phyloP scores from a whole-genome alignment of 768 basidiomycete species.

The Pleurotus sapidus region DNA sequence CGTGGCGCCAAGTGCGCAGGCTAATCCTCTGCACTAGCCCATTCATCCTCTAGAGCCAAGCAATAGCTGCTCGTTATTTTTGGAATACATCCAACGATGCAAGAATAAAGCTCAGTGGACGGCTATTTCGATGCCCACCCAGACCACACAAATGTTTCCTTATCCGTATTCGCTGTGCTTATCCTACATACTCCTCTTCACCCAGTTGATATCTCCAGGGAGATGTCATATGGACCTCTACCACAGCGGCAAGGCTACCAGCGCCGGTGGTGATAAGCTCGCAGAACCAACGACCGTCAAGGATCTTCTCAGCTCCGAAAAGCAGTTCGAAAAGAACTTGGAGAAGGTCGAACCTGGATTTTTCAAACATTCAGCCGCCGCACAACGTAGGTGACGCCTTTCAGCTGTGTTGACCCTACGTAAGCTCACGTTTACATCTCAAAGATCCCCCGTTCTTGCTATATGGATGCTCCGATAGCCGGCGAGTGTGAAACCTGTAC shows the following conservation, averaged over 20 bases:
- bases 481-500: background rate
- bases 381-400: background rate
- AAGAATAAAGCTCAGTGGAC: no score
- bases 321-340: background rate
- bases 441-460: constrained; percentile 19
- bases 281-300: background rate
- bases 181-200: no score
- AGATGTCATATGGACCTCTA: background rate
- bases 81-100: no score
- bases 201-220: no score
- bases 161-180: no score
- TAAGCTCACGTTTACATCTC: background rate
- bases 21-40: no score
- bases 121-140: no score
- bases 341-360: background rate
- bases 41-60: no score
- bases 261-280: background rate
- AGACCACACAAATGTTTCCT: no score
- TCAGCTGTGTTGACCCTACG: background rate
- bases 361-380: background rate
- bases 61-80: no score
- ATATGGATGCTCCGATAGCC: constrained; percentile 20
- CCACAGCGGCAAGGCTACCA: background rate
- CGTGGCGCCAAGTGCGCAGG: no score
- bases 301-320: background rate